phyloP scores from a whole-genome alignment of 2,329 filamentous ascomycete genomes.

The Pleoardoris graminearum region DNA sequence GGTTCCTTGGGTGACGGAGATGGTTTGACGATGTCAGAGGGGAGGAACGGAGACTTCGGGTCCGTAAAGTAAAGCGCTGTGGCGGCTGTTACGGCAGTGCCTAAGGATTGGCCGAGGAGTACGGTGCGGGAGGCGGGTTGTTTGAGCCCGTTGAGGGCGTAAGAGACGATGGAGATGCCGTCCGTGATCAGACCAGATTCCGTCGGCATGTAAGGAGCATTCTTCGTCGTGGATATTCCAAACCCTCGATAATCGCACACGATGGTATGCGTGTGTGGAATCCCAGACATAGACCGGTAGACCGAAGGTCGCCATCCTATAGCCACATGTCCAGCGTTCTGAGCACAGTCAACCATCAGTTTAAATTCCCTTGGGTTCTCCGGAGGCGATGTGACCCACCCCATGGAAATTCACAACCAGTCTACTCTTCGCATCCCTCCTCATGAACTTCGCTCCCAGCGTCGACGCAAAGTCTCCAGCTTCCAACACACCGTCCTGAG shows the following conservation, averaged over 20 bases:
- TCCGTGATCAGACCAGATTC: conserved; percentile 83
- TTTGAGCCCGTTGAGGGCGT: conserved; percentile 65
- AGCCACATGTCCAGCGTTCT: conserved; percentile 86
- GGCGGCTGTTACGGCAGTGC: conserved; percentile 79
- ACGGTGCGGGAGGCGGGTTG: conserved; percentile 74
- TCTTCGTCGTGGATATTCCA: conserved; percentile 73
- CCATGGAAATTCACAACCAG: conserved; percentile 66
- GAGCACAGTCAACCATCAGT: conserved; percentile 16
- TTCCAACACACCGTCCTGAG: conserved; percentile 46
- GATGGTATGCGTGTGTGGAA: conserved; percentile 74
- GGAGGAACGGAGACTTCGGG: conserved; percentile 26
- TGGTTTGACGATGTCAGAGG: conserved; percentile 17
- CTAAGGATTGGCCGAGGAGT: conserved; percentile 83
- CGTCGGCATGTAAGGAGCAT: conserved; percentile 58
- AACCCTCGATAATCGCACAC: conserved; percentile 91
- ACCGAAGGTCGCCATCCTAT: conserved; percentile 75
- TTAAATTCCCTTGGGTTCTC: no score
- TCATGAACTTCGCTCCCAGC: conserved; percentile 55
- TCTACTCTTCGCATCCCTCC: conserved; percentile 53
- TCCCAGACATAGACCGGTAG: conserved; percentile 75
- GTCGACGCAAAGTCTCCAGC: conserved; percentile 54
- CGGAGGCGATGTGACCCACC: conserved; percentile 49
- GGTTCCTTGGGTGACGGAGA: conserved; percentile 4
- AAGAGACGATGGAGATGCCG: conserved; percentile 72
- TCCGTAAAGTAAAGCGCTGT: conserved; percentile 70